Evolutionary conservation across 2,329 filamentous ascomycete species (phyloP), one percentile per base, ranked within the genome.

Genomic region (Paracorniculantispora psalliotae): DNA sequence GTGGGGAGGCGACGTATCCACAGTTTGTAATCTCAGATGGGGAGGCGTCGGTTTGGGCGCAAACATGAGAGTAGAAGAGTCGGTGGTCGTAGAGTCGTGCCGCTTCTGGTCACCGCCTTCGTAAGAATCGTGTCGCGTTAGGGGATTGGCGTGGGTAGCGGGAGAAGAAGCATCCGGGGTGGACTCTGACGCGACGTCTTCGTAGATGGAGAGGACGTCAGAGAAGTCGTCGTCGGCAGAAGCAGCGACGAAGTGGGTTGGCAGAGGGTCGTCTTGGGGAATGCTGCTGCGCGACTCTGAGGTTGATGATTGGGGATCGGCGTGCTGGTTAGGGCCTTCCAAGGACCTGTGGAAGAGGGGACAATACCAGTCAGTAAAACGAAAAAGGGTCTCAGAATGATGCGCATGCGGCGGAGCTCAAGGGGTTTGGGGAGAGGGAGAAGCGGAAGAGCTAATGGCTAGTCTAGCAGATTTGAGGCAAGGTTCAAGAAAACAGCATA

Each of bases 1-100:
- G 53, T 7, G 19, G 21, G 55, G 15, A 43, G 55, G 37, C 21
- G 68, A 67, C 51, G 66, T 66, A 62, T 76, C 73, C 66, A 75
- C 71, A 60, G 72, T 72, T 62, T 76, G 75, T 61, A 85, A 75
- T 63, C 74, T 78, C 44, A 84, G 76, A 64, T 83, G 80, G 61
- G 79, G 81, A 66, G 80, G 81, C 61, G 76, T 73, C 52, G 75
- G 70, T 68, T 81, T 83, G 47, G 79, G 75, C 52, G 75, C 70
- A 67, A 77, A 75, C 68, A 82, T 73, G 67, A 79, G 79, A 55
- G 75, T 46, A 26, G 58, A 35, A 37, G 51, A 47, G 43, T 53
- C 58, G 26, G 52, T 23, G 7, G 26, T 13, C 2, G 23, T 17
- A 19, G 49, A 39, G 12, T 33, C 41, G 28, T 50, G 72, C 51